Base-by-base conservation (phyloP, 2,329 filamentous ascomycete genomes). In the Neonectria ditissima region DNA sequence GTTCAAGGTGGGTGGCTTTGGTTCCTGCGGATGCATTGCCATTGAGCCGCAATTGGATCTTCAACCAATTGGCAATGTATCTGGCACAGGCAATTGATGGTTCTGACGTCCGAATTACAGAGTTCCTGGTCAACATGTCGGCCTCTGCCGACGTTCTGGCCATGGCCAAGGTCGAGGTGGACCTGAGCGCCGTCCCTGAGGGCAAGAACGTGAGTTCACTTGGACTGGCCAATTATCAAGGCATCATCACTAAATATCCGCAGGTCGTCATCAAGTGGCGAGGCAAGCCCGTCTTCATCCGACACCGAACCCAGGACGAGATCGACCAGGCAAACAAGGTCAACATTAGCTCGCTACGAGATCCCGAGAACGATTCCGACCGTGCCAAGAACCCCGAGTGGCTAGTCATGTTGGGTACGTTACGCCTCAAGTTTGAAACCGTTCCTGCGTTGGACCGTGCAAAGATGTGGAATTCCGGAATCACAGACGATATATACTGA, bases 71-170 rank as follows among this genome's bases (percentile, higher is more conserved):
- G 32, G 52, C 65, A 58, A 61, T 62, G 50, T 50, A 55, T 61
- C 11, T 7, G 20, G 57, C 16, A 39, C 54, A 63, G 62, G 59
- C 67, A 71, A 71, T 76, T 72, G 70, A 67, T 66, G 67, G 65
- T 68, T 65, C 78, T 78, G 71, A 73, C 66, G 51, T 50, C 66
- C 62, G 54, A 53, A 63, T 61, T 72, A 71, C 82, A 99, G 96
- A 99, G 85, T 99, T 99, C 89, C 88, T 99, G 70, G 93, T 97
- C 86, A 99, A 97, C 90, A 98, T 99, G 97, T 97, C 95, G 77
- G 96, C 96, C 69, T 99, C 96, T 67, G 96, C 96, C 83, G 96
- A 99, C 78, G 94, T 99, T 78, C 84, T 99, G 84, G 96, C 97
- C 80, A 97, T 97, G 90, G 96, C 96, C 82, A 99, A 99, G 91